A percentile compares a stretch with the other conserved stretches of the same genome.
phyloP scores from a whole-genome alignment of 495 filamentous ascomycete species.

The Daldinia loculata region DNA sequence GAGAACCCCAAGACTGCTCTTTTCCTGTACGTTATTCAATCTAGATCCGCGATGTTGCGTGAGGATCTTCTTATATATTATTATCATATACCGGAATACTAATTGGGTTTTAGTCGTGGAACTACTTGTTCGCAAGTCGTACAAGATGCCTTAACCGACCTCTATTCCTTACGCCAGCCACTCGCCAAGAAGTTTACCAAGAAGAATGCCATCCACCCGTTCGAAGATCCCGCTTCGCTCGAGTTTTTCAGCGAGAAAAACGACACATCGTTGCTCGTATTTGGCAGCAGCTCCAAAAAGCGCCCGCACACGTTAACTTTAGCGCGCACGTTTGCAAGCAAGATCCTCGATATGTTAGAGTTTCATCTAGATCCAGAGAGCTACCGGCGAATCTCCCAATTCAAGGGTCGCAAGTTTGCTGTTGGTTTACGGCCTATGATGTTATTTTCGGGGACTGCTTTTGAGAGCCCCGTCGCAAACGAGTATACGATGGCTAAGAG shows the following conservation, averaged over 20 bases:
- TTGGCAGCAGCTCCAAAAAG: slow-evolving; percentile 88
- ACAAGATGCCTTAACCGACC: slow-evolving; percentile 81
- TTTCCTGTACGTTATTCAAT: slow-evolving; percentile 62
- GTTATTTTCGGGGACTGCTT: slow-evolving; percentile 82
- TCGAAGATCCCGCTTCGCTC: slow-evolving; percentile 85
- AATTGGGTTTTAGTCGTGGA: slow-evolving; percentile 59
- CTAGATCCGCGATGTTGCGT: background rate
- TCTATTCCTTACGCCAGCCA: slow-evolving; percentile 81
- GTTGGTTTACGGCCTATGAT: slow-evolving; percentile 89
- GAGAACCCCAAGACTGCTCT: slow-evolving; percentile 90
- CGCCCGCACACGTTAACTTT: slow-evolving; percentile 88
- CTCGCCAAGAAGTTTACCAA: slow-evolving; percentile 88
- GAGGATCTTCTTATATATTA: background rate
- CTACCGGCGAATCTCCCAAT: slow-evolving; percentile 73
- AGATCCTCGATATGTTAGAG: slow-evolving; percentile 94
- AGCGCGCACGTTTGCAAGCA: slow-evolving; percentile 80
- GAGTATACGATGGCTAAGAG: slow-evolving; percentile 85
- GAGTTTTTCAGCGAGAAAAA: slow-evolving; percentile 97
- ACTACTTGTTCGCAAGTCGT: slow-evolving; percentile 79
- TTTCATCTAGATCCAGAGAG: slow-evolving; percentile 74
- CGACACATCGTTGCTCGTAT: slow-evolving; percentile 79
- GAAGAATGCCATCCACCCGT: slow-evolving; percentile 93
- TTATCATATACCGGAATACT: background rate
- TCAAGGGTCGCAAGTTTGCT: slow-evolving; percentile 82
- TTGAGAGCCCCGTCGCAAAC: slow-evolving; percentile 77